A percentile compares a stretch with the other conserved stretches of the same genome.
phyloP scores from a whole-genome alignment of 176 grass and related monocot genomes.

The Carex littledalei region DNA sequence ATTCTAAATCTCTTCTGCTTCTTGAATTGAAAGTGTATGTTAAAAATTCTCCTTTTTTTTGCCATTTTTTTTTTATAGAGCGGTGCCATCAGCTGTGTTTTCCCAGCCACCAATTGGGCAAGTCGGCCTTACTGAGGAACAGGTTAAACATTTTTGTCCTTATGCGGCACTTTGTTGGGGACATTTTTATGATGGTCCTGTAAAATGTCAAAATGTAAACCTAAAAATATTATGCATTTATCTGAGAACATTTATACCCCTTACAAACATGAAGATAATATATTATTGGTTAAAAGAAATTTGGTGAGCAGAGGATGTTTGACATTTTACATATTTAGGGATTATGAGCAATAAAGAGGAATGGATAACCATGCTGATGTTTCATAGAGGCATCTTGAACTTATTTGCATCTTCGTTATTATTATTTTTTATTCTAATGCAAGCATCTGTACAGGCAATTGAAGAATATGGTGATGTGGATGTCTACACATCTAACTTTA shows the following conservation, averaged over 20 bases:
- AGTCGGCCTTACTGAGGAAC: constrained; percentile 84
- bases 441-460: constrained; percentile 40
- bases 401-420: background rate
- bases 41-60: background rate
- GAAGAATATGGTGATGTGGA: constrained; percentile 72
- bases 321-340: background rate
- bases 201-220: no score
- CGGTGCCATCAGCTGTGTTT: constrained; percentile 85
- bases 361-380: background rate
- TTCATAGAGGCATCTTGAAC: background rate
- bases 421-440: constrained; percentile 7
- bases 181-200: no score
- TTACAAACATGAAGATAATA: background rate
- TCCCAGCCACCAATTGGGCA: constrained; percentile 85
- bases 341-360: background rate
- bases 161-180: no score
- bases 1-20: constrained; percentile 15
- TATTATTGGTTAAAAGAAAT: background rate
- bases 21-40: constrained; percentile 20
- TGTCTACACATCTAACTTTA: constrained; percentile 77
- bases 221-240: background rate
- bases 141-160: constrained; percentile 36
- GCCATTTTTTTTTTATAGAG: constrained; percentile 34
- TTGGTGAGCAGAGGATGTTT: background rate
- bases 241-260: background rate